phyloP scores from a whole-genome alignment of 148 eudicot genomes.

The Chenopodium formosanum region DNA sequence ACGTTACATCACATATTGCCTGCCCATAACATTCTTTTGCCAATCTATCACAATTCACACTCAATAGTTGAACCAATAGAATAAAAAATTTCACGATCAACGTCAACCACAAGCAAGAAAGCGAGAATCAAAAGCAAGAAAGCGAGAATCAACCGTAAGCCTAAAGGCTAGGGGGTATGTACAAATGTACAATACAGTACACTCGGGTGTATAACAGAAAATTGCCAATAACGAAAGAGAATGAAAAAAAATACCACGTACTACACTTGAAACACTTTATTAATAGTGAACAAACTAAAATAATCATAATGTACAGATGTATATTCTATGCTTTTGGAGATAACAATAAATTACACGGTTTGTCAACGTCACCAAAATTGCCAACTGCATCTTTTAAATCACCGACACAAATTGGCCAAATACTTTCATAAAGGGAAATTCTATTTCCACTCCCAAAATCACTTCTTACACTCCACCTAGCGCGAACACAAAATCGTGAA shows the following conservation, averaged over 20 bases:
- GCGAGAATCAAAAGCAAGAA: background rate
- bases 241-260: background rate
- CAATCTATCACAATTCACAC: background rate
- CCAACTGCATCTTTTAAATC: slow-evolving; percentile 13
- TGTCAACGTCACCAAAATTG: slow-evolving; percentile 5
- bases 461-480: background rate
- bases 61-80: background rate
- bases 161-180: no score
- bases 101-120: slow-evolving; percentile 1
- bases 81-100: background rate
- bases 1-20: background rate
- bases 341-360: slow-evolving; percentile 3
- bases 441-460: background rate
- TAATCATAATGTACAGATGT: slow-evolving; percentile 20
- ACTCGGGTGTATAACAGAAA: background rate
- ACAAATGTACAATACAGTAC: no score
- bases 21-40: background rate
- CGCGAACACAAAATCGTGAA: background rate
- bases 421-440: background rate
- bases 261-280: background rate
- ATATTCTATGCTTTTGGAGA: slow-evolving; percentile 8
- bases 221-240: background rate
- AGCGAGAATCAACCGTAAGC: background rate
- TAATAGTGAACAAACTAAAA: background rate
- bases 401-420: background rate